Base-by-base conservation (phyloP, 1,139 yeast genomes). In the Saccharomyces hybrid region DNA sequence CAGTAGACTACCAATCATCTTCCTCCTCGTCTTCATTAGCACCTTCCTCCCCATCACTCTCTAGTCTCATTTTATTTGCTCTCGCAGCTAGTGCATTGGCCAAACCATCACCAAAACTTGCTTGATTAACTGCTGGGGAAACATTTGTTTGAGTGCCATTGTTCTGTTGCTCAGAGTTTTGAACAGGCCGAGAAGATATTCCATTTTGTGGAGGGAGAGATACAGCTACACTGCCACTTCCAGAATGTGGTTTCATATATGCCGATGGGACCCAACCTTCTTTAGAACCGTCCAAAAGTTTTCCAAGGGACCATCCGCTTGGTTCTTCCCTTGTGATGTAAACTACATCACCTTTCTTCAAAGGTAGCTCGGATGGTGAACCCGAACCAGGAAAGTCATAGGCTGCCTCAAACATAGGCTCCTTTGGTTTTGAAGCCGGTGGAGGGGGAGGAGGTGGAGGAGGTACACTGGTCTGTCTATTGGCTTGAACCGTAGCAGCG, bases 261-360 rank as follows among this genome's bases (percentile, higher is more conserved):
- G 95, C 88, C 32, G 95, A 85, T 13, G 99, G 99, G 7, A 95
- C 93, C 99, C 99, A 95, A 4, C 99, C 99, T 70, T 90, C 96
- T 55, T 76, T 80, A 1, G 85, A 68, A 49, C 87, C 93, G 63
- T 87, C 90, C 58, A 85, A 71, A 23, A 82, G 76, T 68, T 87
- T 88, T 5, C 89, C 97, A 57, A 93, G 76, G 60, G 96, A 91
- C 98, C 98, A 91, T 2, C 96, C 98, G 64, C 88, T 88, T 46
- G 82, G 80, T 59, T 84, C 88, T 59, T 84, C 80, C 64, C 79
- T 82, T 5, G 85, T 76, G 48, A 91, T 82, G 57, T 84, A 82
- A 47, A 91, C 83, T 48, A 88, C 73, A 49, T 88, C 87, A 58
- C 87, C 96, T 63, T 85, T 85, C 16, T 77, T 72, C 51, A 93